phyloP scores from a whole-genome alignment of 2,329 filamentous ascomycete genomes.

The Ampelomyces quisqualis region DNA sequence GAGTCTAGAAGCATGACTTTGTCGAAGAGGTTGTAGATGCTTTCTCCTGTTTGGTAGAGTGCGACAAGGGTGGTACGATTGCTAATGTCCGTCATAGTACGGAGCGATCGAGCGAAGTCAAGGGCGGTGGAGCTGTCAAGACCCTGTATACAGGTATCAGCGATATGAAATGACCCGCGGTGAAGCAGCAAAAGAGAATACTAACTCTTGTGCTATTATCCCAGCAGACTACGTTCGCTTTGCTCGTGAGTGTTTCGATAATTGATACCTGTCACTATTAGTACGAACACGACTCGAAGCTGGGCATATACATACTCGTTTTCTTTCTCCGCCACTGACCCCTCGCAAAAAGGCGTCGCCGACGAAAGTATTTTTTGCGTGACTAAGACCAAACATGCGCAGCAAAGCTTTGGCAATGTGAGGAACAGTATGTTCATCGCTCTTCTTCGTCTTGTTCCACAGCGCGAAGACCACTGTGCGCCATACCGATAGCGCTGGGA shows the following conservation, averaged over 20 bases:
- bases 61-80: constrained; percentile 57
- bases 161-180: too few relatives aligned
- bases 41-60: constrained; percentile 55
- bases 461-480: constrained; percentile 74
- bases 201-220: constrained; percentile 48
- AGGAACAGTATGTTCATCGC: too few relatives aligned
- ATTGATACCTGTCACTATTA: too few relatives aligned
- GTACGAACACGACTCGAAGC: too few relatives aligned
- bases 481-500: constrained; percentile 71
- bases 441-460: too few relatives aligned
- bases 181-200: too few relatives aligned
- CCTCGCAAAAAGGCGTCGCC: constrained; percentile 67
- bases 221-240: constrained; percentile 57
- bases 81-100: constrained; percentile 52
- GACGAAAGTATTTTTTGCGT: constrained; percentile 65
- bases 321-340: constrained; percentile 67
- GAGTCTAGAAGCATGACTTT: constrained; percentile 73
- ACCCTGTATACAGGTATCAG: too few relatives aligned
- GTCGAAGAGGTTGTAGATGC: constrained; percentile 65
- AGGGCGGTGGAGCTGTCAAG: constrained; percentile 48
- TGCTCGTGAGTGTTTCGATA: constrained; percentile 61
- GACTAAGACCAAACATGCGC: too few relatives aligned
- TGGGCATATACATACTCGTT: too few relatives aligned
- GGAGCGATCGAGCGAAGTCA: constrained; percentile 57
- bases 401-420: too few relatives aligned